Evolutionary conservation across 2,329 filamentous ascomycete genomes (phyloP), one percentile per base, ranked within the genome.

Genomic region (Penicillium sp.): DNA sequence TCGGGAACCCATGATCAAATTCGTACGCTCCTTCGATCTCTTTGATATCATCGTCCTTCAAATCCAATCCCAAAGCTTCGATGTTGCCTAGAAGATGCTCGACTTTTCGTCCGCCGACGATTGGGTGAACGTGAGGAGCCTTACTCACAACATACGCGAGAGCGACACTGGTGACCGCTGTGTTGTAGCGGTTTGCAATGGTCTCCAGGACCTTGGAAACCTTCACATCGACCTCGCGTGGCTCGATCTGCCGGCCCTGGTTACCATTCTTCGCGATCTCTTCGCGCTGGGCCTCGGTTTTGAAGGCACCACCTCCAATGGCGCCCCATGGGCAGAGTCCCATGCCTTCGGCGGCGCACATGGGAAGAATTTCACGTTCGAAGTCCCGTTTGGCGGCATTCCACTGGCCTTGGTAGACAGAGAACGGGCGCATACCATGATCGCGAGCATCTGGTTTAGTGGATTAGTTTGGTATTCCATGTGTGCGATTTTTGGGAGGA

Each of bases 361-460:
- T 86, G 39, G 81, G 81, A 42, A 86, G 75, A 55, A 85, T 83
- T n/a, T 85, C 82, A 35, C 81, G 76, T 69, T 85, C 82, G 48
- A 86, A 80, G 65, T 88, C 84, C 40, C 85, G 78, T 36, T 79
- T 73, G 1, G 72, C 75, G 27, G 76, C 74, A 32, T 71, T 79
- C 82, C 83, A 86, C 11, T 71, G 72, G 25, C 84, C 84, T 65
- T 85, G 82, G 65, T 86, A 87, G 28, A 87, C 78, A 33, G 73
- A 78, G 69, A 90, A 90, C 35, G 78, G 82, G 1, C 81, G 79
- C 27, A 88, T 74, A n/a, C 83, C 84, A 53, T 88, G 79, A 53
- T 80, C 76, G 37, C 83, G 78, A 5, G 86, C 87, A 60, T 89
- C 60, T 49, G 48, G 52, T 27, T 50, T 49, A 7, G 12, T 4